A percentile compares a stretch with the other conserved stretches of the same genome.
phyloP scores from a whole-genome alignment of 2,329 filamentous ascomycete species.

The Aureobasidium leucospermi region DNA sequence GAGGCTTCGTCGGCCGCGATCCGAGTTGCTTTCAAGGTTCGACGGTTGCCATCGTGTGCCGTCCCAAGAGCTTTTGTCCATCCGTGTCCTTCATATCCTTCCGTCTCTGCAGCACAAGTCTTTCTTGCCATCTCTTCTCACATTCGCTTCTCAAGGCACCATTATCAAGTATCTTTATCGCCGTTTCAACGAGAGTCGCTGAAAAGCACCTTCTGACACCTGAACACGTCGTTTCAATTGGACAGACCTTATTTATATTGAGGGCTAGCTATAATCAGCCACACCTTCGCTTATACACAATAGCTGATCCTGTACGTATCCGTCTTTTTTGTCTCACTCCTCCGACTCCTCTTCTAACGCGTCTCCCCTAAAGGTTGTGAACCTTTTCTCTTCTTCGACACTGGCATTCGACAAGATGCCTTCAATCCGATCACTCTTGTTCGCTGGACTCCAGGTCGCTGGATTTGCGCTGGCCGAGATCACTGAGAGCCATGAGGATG shows the following conservation, averaged over 20 bases:
- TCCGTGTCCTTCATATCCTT: conserved; percentile 4
- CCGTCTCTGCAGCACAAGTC: not conserved
- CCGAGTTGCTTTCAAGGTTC: conserved; percentile 7
- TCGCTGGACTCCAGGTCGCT: conserved; percentile 28
- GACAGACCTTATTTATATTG: not conserved
- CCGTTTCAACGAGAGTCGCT: not conserved
- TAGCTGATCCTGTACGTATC: conserved; percentile 11
- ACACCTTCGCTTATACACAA: conserved; percentile 8
- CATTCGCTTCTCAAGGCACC: conserved; percentile 1
- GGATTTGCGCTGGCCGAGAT: conserved; percentile 25
- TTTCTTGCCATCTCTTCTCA: not conserved
- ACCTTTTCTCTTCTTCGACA: not conserved
- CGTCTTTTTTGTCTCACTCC: not conserved
- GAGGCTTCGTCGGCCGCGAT: conserved; percentile 7
- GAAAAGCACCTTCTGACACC: not conserved
- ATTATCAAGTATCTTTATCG: not conserved
- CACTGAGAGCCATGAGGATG: conserved; percentile 20
- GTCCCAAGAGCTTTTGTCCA: not conserved
- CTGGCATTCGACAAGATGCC: conserved; percentile 28
- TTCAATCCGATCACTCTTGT: conserved; percentile 32
- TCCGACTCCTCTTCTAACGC: conserved; percentile 8
- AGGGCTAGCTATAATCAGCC: not conserved
- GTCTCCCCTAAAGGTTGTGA: not conserved
- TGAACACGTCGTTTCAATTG: not conserved
- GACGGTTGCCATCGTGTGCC: conserved; percentile 6